Percentiles rank a stretch among this genome's conserved stretches.
Conservation (phyloP, 164 flowering plant genomes). For the Hamamelis virginiana region DNA sequence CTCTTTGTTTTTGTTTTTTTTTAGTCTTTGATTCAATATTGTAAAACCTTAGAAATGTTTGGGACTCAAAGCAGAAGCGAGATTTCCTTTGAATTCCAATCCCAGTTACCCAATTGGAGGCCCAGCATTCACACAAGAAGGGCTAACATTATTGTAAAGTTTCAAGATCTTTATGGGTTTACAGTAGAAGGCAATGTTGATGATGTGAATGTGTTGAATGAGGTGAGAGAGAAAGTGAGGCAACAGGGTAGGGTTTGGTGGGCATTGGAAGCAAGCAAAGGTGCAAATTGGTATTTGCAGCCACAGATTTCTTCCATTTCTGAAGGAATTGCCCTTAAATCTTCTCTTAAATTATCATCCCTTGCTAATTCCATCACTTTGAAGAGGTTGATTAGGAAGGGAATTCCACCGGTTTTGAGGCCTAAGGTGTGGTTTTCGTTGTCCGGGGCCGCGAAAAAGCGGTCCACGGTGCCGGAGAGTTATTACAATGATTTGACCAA, state of each 20-base stretch:
- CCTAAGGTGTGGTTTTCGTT: constrained; percentile 96
- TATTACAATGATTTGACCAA: constrained; percentile 76
- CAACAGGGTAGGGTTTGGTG: constrained; percentile 91
- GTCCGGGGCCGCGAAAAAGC: constrained; percentile 94
- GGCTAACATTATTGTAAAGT: constrained; percentile 75
- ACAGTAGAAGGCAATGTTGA: constrained; percentile 96
- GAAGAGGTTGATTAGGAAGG: constrained; percentile 84
- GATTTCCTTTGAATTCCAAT: constrained; percentile 51
- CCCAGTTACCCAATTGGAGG: constrained; percentile 53
- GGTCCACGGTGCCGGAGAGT: constrained; percentile 90
- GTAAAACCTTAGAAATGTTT: constrained; percentile 38
- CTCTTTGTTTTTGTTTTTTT: neutral
- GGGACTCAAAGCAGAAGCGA: constrained; percentile 53
- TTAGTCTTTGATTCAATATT: constrained; percentile 8
- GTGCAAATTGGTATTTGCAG: constrained; percentile 93
- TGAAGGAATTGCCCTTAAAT: constrained; percentile 53
- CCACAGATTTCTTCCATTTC: constrained; percentile 49
- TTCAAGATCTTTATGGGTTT: constrained; percentile 93
- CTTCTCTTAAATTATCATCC: constrained; percentile 59
- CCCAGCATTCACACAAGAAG: constrained; percentile 73
- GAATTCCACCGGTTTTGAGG: constrained; percentile 83
- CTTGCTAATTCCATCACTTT: constrained; percentile 73
- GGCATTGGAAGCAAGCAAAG: constrained; percentile 87
- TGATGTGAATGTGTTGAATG: constrained; percentile 93
- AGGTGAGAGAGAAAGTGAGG: constrained; percentile 95